Evolutionary conservation across 257 asterid species (phyloP).

Genomic region (Nicotiana tabacum): DNA sequence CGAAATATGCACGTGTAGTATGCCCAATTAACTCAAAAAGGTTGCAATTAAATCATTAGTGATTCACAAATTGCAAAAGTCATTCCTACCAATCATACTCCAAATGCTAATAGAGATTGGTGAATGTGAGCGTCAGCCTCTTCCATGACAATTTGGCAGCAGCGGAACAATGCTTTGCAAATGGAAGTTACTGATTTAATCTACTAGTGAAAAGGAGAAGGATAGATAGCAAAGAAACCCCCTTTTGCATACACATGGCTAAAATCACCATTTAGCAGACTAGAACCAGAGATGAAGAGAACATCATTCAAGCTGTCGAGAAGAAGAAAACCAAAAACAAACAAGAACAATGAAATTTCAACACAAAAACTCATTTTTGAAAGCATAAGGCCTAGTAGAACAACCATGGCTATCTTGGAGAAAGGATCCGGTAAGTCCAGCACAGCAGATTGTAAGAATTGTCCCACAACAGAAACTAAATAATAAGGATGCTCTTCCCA

Average conservation of each 20-base stretch:
- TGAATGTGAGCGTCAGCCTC: not conserved
- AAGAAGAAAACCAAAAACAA: not conserved
- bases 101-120: not conserved
- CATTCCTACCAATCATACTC: slow-evolving; percentile 1
- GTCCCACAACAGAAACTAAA: not conserved
- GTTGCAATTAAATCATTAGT: not conserved
- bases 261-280: not conserved
- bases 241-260: not conserved
- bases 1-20: not conserved
- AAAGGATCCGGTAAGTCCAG: not conserved
- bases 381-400: not conserved
- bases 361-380: not conserved
- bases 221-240: slow-evolving; percentile 4
- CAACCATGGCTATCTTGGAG: not conserved
- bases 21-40: not conserved
- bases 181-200: not conserved
- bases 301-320: not conserved
- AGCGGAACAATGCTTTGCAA: not conserved
- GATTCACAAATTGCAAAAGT: not conserved
- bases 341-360: not conserved
- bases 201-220: not conserved
- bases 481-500: not conserved
- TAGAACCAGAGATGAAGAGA: not conserved
- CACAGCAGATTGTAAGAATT: not conserved
- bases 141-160: not conserved